Base-by-base conservation (phyloP, 2,329 filamentous ascomycete species). In the Pseudopithomyces chartarum region DNA sequence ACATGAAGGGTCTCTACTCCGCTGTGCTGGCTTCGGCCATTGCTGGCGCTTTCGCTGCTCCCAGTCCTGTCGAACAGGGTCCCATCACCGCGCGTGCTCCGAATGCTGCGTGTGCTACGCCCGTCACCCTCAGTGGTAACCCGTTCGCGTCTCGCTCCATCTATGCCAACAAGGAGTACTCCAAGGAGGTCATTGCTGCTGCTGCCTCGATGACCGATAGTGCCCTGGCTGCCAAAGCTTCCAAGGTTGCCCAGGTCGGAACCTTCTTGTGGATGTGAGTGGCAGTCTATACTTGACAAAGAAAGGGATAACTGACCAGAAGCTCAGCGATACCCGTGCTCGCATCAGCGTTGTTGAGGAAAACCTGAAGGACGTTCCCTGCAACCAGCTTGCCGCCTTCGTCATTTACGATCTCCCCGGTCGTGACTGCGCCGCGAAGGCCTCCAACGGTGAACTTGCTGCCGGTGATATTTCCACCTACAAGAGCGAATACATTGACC, bases 361-460 rank as follows among this genome's bases (percentile, higher is more conserved):
- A 8, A 78, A 81, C 52, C 81, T 85, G 60, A 84, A 84, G 61
- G 74, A 74, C 42, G 79, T 79, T 43, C 79, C 80, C 26, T 82
- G 81, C 40, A 76, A 67, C 57, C 78, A 81, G 61, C 79, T 82
- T 20, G 82, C 80, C 33, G 79, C 77, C 19, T 80, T 87, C 53
- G 85, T 88, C 62, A 84, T 88, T 67, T 88, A 88, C 73, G 84
- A 88, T 69, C 78, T 88, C 15, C 86, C 86, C 47, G 85, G 86
- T 62, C 84, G 86, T 75, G 86, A 88, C 69, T 88, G 86, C 65
- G 83, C 86, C 33, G 86, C 86, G 50, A 80, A 85, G 69, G 85
- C 86, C 32, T 88, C 85, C 65, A 88, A 88, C 70, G 86, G 86
- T 65, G 86, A 88, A 74, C 83, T 85, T 61, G 84, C 83, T 57